Conservation (phyloP, 805 yeast genomes). For the Pichia pseudocactophila region DNA sequence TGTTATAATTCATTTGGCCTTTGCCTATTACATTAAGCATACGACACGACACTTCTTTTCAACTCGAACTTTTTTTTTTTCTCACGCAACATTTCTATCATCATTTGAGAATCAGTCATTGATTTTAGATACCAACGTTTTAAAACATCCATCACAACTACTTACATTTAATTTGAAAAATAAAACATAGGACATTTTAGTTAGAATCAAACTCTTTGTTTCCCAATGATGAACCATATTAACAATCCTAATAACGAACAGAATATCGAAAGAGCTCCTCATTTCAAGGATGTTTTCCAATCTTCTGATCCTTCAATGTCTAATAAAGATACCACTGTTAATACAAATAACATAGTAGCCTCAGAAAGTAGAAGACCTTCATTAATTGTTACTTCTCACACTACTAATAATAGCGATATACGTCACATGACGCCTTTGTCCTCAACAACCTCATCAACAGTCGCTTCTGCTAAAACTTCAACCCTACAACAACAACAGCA, state of each 20-base stretch:
- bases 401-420: slow-evolving; percentile 12
- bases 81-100: too few relatives aligned
- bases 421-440: slow-evolving; percentile 9
- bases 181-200: too few relatives aligned
- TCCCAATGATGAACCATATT: slow-evolving; percentile 29
- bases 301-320: slow-evolving; percentile 16
- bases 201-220: too few relatives aligned
- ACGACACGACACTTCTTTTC: too few relatives aligned
- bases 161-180: too few relatives aligned
- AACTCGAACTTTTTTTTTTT: too few relatives aligned
- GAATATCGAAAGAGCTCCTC: slow-evolving; percentile 24
- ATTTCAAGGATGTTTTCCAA: slow-evolving; percentile 28
- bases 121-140: too few relatives aligned
- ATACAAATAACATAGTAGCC: slow-evolving; percentile 12
- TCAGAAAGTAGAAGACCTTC: slow-evolving; percentile 25
- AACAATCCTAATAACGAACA: slow-evolving; percentile 33
- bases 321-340: slow-evolving; percentile 7
- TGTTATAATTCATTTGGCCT: too few relatives aligned
- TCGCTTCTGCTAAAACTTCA: neutral
- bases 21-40: too few relatives aligned
- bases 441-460: neutral
- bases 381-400: slow-evolving; percentile 19
- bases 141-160: too few relatives aligned
- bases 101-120: too few relatives aligned
- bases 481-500: too few relatives aligned